Percentiles rank a stretch among this genome's conserved stretches.
Evolutionary conservation across 202 grass and related monocot species (phyloP).

Genomic region (Zizania palustris): DNA sequence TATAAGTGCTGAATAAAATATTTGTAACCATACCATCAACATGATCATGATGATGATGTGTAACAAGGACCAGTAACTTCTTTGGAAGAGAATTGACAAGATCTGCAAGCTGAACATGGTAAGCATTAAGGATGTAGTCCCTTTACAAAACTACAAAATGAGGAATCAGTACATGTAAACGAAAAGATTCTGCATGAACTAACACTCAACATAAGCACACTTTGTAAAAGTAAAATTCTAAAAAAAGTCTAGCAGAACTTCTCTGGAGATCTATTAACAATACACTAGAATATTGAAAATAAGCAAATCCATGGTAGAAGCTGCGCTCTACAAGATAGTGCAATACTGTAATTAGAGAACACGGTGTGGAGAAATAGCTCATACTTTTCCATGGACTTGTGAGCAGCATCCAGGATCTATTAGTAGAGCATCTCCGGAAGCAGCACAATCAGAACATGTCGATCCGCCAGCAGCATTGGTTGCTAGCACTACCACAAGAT

Average conservation of each 20-base stretch:
- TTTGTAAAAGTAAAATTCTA: conserved; percentile 17
- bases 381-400: conserved; percentile 69
- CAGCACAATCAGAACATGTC: conserved; percentile 43
- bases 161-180: conserved; percentile 27
- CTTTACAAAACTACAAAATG: neutral
- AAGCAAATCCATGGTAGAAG: conserved; percentile 13
- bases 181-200: conserved; percentile 8
- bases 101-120: conserved; percentile 82
- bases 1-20: conserved; percentile 11
- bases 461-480: conserved; percentile 33
- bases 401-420: conserved; percentile 92
- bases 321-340: neutral
- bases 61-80: conserved; percentile 91
- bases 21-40: conserved; percentile 68
- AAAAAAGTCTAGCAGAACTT: neutral
- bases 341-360: conserved; percentile 9
- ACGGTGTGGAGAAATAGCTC: conserved; percentile 14
- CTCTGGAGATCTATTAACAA: conserved; percentile 18
- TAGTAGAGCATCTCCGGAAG: conserved; percentile 66
- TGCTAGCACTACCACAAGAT: conserved; percentile 69
- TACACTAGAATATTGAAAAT: neutral
- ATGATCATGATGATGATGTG: conserved; percentile 95
- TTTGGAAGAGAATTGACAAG: conserved; percentile 74
- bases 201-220: conserved; percentile 24
- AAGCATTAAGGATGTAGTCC: conserved; percentile 40